phyloP scores from a whole-genome alignment of 768 basidiomycete genomes.

The Kwoniella sp. region DNA sequence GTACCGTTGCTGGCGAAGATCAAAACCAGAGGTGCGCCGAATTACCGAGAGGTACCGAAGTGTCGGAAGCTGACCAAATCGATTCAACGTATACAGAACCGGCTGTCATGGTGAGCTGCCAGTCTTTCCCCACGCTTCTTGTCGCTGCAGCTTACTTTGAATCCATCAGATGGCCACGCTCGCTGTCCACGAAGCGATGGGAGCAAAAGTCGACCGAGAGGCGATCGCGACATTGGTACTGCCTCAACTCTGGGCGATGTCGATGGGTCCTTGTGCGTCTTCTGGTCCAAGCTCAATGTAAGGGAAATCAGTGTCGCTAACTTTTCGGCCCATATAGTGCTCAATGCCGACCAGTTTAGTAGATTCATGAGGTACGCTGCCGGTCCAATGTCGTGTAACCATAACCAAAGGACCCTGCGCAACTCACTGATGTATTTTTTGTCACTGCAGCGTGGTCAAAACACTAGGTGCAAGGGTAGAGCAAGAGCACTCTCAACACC shows the following conservation, averaged over 20 bases:
- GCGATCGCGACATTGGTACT: conserved; percentile 85
- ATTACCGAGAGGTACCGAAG: background rate
- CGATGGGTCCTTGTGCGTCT: conserved; percentile 82
- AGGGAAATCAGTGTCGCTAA: background rate
- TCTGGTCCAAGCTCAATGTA: background rate
- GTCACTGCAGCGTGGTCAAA: conserved; percentile 57
- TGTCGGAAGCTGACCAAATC: background rate
- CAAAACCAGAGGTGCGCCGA: conserved; percentile 68
- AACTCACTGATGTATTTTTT: background rate
- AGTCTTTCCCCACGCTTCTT: background rate
- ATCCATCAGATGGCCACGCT: conserved; percentile 92
- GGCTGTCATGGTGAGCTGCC: conserved; percentile 74
- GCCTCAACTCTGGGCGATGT: conserved; percentile 95
- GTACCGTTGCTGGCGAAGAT: conserved; percentile 93
- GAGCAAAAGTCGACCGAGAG: conserved; percentile 87
- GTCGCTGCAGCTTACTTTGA: conserved; percentile 4
- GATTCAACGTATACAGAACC: conserved; percentile 63
- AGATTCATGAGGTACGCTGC: conserved; percentile 74
- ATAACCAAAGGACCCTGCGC: conserved; percentile 33
- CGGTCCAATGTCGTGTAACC: background rate
- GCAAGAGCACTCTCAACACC: conserved; percentile 85
- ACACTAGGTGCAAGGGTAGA: conserved; percentile 76
- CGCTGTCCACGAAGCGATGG: conserved; percentile 93
- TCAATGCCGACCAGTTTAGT: conserved; percentile 71
- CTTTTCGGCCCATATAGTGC: conserved; percentile 36